phyloP scores from a whole-genome alignment of 257 asterid genomes.

The Petunia axillaris region DNA sequence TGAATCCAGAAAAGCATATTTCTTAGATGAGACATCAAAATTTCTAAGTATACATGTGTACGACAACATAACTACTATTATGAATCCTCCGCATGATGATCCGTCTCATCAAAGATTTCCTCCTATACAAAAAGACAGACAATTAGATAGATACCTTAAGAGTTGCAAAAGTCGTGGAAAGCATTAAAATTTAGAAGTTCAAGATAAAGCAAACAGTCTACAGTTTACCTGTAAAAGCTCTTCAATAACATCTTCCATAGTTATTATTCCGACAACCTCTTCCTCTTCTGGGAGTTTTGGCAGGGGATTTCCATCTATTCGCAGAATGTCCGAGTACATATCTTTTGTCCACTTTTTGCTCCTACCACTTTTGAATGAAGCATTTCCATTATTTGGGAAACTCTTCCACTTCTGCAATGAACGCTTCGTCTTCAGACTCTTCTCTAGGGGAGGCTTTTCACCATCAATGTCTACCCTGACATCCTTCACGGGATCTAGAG shows the following conservation, averaged over 20 bases:
- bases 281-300: conserved; percentile 89
- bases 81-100: conserved; percentile 70
- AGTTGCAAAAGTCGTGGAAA: background rate
- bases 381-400: conserved; percentile 63
- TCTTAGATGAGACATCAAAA: background rate
- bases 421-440: conserved; percentile 49
- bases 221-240: conserved; percentile 86
- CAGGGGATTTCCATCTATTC: conserved; percentile 74
- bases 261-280: conserved; percentile 89
- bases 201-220: background rate
- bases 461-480: conserved; percentile 71
- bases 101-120: conserved; percentile 92
- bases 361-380: conserved; percentile 55
- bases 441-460: conserved; percentile 50
- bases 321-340: conserved; percentile 83
- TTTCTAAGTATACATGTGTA: conserved; percentile 9
- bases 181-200: background rate
- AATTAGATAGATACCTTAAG: background rate
- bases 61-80: conserved; percentile 32
- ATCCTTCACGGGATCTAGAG: conserved; percentile 54
- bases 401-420: conserved; percentile 82
- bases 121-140: conserved; percentile 51
- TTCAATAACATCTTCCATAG: conserved; percentile 97
- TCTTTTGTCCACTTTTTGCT: conserved; percentile 86
- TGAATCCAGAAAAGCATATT: background rate